Evolutionary conservation across 441 rosid genomes (phyloP), one percentile per base, ranked within the genome.

Genomic region (Cnidoscolus chayamansa): DNA sequence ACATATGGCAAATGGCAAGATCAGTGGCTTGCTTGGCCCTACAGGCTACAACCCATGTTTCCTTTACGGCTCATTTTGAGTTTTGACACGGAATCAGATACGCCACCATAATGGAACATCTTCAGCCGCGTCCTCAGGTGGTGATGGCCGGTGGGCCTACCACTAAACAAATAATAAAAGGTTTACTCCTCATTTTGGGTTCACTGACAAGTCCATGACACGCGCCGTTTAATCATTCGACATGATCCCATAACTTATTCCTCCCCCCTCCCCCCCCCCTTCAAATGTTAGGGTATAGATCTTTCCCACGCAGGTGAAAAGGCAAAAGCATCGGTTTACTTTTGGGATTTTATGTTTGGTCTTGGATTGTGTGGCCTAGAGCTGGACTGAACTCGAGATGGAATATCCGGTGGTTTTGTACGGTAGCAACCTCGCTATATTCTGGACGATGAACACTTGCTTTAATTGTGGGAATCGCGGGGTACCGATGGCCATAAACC

Each of bases 401-500:
- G 73, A 74, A 67, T 45, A 60, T 63, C 65, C 53, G 93, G 47
- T 78, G 80, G 63, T 75, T 86, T 72, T 79, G 81, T 73, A 81
- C 88, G 7, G 77, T 81, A 1, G n/a, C n/a, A 68, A 12, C 68
- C 75, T 25, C 84, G 82, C 35, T 72, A 56, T 51, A 30, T 80
- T 10, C 79, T 79, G 64, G 98, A 94, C 78, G 97, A 94, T 79
- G 98, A 97, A 67, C 94, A 92, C 79, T 92, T 97, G 97, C 54
- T 63, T 65, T 90, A 89, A 84, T 82, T 91, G 2, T 78, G 90
- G 56, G 98, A 94, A 78, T 94, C 97, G 98, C 89, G 94, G 97
- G 90, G 89, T 30, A 76, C 80, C 72, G 79, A 63, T 6, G 85
- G 83, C 48, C 75, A 82, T 72, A 25, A 25, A 79, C 84, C 3